Base-by-base conservation (phyloP, 148 eudicot species). In the Beta vulgaris region DNA sequence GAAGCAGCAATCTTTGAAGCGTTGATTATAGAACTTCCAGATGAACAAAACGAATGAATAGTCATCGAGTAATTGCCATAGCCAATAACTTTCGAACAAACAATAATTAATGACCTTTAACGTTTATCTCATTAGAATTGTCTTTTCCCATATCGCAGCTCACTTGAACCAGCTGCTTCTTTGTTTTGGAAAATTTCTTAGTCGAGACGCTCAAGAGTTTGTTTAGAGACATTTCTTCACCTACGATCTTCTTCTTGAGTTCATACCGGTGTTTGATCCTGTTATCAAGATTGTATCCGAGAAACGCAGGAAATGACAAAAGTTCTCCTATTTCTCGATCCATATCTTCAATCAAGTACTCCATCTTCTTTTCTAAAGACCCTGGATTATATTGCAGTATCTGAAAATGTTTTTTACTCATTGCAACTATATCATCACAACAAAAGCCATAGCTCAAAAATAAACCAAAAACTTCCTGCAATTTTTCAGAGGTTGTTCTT, bases 321-420 rank as follows among this genome's bases (percentile, higher is more conserved):
- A 95, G 84, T 80, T 92, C 98, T 78, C 88, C 88, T 37, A 92
- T 85, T 75, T 90, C 98, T 44, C 97, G 85, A 70, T 92, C 93
- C 97, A 95, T 95, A 29, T 85, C 97, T 73, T 90, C 87, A 39
- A 89, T 73, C 88, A 94, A 87, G 79, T 91, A 94, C 49, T 86
- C 91, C 82, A 91, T 73, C 83, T 93, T 93, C 83, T 91, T 88
- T 81, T 84, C 97, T 67, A 94, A 72, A 5, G 97, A 91, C 48
- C 82, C 86, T 23, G 87, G 93, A 81, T 88, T 94, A 68, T 91
- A 90, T 62, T 94, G 98, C 78, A 94, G 75, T 55, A 94, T 85
- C 76, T 91, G 98, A 12, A 91, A 92, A 78, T 90, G 98, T 79
- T 87, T 92, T 83, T 79, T 88, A 85, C 93, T 87, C 97, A 91